Evolutionary conservation across 805 yeast genomes (phyloP).

Genomic region (Torulaspora gathmanii): DNA sequence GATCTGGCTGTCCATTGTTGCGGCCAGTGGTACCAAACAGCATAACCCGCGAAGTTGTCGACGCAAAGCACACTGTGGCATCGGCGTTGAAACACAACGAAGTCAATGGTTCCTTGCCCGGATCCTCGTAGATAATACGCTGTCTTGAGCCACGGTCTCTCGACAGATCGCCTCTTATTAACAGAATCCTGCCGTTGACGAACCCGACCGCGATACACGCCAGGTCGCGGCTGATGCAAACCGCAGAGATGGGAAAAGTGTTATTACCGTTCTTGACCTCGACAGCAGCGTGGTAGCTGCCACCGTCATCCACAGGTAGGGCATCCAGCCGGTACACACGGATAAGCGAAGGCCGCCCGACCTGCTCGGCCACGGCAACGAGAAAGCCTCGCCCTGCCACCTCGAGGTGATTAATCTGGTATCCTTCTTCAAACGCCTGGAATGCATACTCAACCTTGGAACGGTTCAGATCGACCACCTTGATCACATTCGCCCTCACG

Average conservation of each 20-base stretch:
- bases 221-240: slow-evolving; percentile 25
- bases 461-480: slow-evolving; percentile 47
- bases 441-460: slow-evolving; percentile 49
- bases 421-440: slow-evolving; percentile 60
- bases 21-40: slow-evolving; percentile 75
- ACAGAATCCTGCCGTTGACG: slow-evolving; percentile 64
- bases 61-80: slow-evolving; percentile 55
- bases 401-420: slow-evolving; percentile 55
- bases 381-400: slow-evolving; percentile 47
- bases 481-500: slow-evolving; percentile 47
- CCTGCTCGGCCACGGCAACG: slow-evolving; percentile 69
- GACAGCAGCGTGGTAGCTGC: slow-evolving; percentile 55
- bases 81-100: slow-evolving; percentile 55
- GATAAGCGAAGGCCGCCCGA: slow-evolving; percentile 62
- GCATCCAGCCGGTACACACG: slow-evolving; percentile 70
- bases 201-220: slow-evolving; percentile 31
- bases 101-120: slow-evolving; percentile 68
- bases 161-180: slow-evolving; percentile 81
- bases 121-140: slow-evolving; percentile 64
- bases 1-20: slow-evolving; percentile 60
- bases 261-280: slow-evolving; percentile 66
- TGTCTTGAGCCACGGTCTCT: slow-evolving; percentile 91
- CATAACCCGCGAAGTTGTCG: slow-evolving; percentile 68
- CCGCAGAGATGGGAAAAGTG: slow-evolving; percentile 57
- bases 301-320: slow-evolving; percentile 36